Evolutionary conservation across 73 alveolate species (phyloP).

Genomic region (Paramecium octaurelia): DNA sequence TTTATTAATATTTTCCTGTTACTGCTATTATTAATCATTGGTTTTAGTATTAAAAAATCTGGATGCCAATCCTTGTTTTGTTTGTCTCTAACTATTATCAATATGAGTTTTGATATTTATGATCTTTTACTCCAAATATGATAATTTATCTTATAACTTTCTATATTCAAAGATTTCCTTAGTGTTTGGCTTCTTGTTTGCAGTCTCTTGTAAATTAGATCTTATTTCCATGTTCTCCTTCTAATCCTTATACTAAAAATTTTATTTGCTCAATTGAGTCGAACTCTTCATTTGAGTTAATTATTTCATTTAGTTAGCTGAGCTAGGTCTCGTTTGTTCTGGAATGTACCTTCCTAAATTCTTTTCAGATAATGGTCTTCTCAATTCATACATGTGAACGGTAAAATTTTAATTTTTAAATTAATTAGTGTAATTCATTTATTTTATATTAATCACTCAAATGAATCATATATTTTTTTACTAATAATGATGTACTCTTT

Average conservation of each 20-base stretch:
- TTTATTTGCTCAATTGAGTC: background rate
- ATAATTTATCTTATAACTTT: background rate
- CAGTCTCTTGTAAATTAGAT: background rate
- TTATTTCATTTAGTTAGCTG: background rate
- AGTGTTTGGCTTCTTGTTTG: background rate
- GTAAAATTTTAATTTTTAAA: slow-evolving; percentile 36
- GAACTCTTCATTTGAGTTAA: slow-evolving; percentile 36
- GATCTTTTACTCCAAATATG: slow-evolving; percentile 5
- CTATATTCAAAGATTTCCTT: background rate
- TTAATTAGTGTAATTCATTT: background rate
- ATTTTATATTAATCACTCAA: background rate
- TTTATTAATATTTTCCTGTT: background rate
- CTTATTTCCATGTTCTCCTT: slow-evolving; percentile 19
- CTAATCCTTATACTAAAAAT: background rate
- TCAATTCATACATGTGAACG: slow-evolving; percentile 47
- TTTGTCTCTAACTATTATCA: background rate
- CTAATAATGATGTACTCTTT: too few relatives aligned
- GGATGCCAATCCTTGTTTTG: slow-evolving; percentile 9
- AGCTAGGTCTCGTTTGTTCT: slow-evolving; percentile 5
- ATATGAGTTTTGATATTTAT: slow-evolving; percentile 19
- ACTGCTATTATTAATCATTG: background rate
- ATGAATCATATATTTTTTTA: background rate
- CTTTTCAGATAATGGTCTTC: slow-evolving; percentile 47
- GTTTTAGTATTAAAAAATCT: background rate
- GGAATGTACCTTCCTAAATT: background rate